These are phyloP conservation scores for Artemisia annua DNA, from an alignment of 129 eudicot species.

Conservation along the genomic window DNA sequence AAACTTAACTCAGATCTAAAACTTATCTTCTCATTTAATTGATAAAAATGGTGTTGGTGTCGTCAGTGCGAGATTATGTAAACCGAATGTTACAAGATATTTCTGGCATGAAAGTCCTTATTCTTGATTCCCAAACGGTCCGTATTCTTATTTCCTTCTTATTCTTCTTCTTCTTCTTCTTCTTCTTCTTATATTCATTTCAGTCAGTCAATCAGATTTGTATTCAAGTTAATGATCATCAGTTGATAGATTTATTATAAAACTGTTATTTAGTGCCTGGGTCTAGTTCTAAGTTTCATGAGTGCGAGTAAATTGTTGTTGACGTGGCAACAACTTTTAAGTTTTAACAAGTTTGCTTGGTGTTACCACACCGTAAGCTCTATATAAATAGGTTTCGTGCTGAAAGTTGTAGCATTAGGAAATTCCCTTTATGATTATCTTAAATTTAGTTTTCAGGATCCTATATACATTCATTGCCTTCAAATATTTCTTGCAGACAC, in stretches of 20 bases:
- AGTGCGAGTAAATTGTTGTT: too few species aligned
- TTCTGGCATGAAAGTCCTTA: slow-evolving; percentile 96
- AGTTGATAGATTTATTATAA: too few species aligned
- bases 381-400: too few species aligned
- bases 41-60: slow-evolving; percentile 59
- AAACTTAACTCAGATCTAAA: slow-evolving; percentile 27
- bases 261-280: too few species aligned
- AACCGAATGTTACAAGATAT: slow-evolving; percentile 91
- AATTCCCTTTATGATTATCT: too few species aligned
- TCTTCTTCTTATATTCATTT: not conserved
- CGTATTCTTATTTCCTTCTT: slow-evolving; percentile 1
- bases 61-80: slow-evolving; percentile 70
- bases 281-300: too few species aligned
- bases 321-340: too few species aligned
- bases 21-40: not conserved
- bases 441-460: too few species aligned
- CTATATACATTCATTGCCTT: not conserved
- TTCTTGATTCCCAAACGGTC: slow-evolving; percentile 89
- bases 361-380: too few species aligned
- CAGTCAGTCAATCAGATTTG: not conserved
- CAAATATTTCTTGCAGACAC: not conserved
- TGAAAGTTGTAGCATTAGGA: too few species aligned
- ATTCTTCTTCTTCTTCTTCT: slow-evolving; percentile 10
- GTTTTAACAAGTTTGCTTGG: too few species aligned
- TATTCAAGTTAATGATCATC: not conserved